Percentiles rank a stretch among this genome's conserved stretches.
These are phyloP conservation scores for Escovopsis sp. DNA, from an alignment of 2,329 filamentous ascomycete genomes.

Conservation along the genomic window DNA sequence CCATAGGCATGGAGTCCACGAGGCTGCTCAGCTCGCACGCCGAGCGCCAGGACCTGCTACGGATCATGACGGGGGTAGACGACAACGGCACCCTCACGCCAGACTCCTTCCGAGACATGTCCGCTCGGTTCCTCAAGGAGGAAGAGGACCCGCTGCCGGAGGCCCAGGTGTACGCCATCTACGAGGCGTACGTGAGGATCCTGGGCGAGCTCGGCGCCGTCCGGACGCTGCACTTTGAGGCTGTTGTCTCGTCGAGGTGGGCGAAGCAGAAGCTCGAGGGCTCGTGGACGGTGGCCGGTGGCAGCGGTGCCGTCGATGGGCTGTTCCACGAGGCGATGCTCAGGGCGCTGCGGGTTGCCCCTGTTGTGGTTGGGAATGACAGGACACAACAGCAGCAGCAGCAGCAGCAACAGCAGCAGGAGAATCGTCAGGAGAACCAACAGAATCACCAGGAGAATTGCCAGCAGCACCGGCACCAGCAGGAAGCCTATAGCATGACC, in stretches of 20 bases:
- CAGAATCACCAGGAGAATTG: too few relatives aligned
- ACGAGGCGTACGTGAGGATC: constrained; percentile 13
- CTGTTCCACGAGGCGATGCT: constrained; percentile 5
- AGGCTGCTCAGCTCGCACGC: not conserved
- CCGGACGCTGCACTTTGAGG: constrained; percentile 17
- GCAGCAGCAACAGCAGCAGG: too few relatives aligned
- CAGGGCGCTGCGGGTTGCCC: constrained; percentile 4
- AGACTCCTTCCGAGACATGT: constrained; percentile 13
- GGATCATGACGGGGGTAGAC: constrained; percentile 15
- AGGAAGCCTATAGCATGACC: too few relatives aligned
- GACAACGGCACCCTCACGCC: constrained; percentile 8
- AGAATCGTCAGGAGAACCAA: too few relatives aligned
- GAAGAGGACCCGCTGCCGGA: not conserved
- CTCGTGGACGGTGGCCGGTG: not conserved
- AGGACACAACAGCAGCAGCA: not conserved
- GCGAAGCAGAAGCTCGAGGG: not conserved
- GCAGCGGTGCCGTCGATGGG: not conserved
- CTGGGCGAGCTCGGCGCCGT: constrained; percentile 17
- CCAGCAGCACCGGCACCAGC: too few relatives aligned
- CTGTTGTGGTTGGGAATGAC: too few relatives aligned
- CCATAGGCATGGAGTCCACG: too few relatives aligned
- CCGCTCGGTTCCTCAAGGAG: constrained; percentile 5
- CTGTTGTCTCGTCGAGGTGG: constrained; percentile 7
- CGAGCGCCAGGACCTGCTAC: constrained; percentile 13
- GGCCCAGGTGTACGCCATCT: constrained; percentile 7